phyloP scores from a whole-genome alignment of 805 yeast species.

The Ascoidea tarda region DNA sequence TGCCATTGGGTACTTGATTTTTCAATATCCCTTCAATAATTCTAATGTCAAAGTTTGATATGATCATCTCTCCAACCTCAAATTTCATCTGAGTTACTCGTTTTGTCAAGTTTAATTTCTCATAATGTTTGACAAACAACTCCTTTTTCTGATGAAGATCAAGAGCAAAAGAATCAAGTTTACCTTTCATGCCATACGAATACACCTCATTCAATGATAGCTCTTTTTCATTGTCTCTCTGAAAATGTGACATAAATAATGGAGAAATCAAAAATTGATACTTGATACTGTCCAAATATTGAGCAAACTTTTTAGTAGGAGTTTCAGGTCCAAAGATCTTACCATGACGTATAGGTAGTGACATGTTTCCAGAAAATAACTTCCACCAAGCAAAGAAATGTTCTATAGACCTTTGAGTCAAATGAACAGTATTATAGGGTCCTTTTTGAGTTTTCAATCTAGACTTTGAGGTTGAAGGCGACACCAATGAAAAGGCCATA shows the following conservation, averaged over 20 bases:
- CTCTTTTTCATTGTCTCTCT: conserved; percentile 29
- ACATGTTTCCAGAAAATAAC: conserved; percentile 61
- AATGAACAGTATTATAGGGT: conserved; percentile 58
- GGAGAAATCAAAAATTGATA: conserved; percentile 65
- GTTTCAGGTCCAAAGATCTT: conserved; percentile 43
- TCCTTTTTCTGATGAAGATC: conserved; percentile 57
- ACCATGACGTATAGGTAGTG: conserved; percentile 71
- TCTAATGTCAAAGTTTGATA: conserved; percentile 45
- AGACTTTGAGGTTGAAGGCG: conserved; percentile 12
- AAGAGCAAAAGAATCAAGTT: conserved; percentile 37
- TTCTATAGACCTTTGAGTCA: conserved; percentile 53
- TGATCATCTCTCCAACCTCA: conserved; percentile 48
- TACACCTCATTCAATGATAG: conserved; percentile 28
- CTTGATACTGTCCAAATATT: conserved; percentile 63
- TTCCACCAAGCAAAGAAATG: conserved; percentile 81
- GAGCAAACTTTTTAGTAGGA: conserved; percentile 55
- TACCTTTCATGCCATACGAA: conserved; percentile 47
- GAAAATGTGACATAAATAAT: conserved; percentile 60
- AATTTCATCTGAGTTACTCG: conserved; percentile 42
- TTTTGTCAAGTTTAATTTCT: conserved; percentile 31
- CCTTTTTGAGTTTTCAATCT: conserved; percentile 8
- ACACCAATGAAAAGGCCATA: conserved; percentile 41
- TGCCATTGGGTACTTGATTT: conserved; percentile 14
- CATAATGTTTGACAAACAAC: conserved; percentile 26
- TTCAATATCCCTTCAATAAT: conserved; percentile 33